Percentiles rank a stretch among this genome's conserved stretches.
These are phyloP conservation scores for Tulasnella sp. DNA, from an alignment of 768 basidiomycete genomes.

Conservation along the genomic window DNA sequence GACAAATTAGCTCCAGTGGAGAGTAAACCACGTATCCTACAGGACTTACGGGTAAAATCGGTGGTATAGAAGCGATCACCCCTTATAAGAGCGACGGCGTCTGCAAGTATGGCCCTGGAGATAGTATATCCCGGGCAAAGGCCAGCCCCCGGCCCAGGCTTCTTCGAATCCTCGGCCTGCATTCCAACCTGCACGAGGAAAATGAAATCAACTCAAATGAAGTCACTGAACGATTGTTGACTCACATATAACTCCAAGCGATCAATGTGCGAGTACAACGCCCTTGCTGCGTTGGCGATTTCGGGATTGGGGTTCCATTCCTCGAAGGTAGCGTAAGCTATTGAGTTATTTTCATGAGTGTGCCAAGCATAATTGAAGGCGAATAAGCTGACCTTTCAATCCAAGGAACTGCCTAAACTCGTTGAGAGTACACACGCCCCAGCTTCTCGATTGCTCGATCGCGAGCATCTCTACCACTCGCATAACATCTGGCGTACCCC, in stretches of 20 bases:
- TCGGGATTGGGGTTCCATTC: constrained; percentile 30
- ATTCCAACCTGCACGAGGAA: constrained; percentile 38
- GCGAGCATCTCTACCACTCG: constrained; percentile 55
- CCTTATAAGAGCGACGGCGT: constrained; percentile 42
- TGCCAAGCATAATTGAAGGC: too few relatives aligned
- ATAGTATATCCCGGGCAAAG: constrained; percentile 76
- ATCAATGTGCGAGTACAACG: constrained; percentile 60
- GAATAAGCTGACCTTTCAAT: constrained; percentile 20
- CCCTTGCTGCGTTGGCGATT: constrained; percentile 38
- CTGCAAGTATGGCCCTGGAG: constrained; percentile 67
- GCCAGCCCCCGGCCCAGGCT: constrained; percentile 54
- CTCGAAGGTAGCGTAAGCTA: constrained; percentile 21
- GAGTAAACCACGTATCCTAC: neutral
- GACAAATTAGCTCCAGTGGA: constrained; percentile 26
- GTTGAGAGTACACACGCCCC: constrained; percentile 53
- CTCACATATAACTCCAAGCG: constrained; percentile 68
- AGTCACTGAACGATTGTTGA: constrained; percentile 7
- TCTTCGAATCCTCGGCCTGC: constrained; percentile 63
- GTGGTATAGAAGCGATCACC: constrained; percentile 72
- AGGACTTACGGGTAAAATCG: constrained; percentile 58
- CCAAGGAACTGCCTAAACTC: constrained; percentile 36
- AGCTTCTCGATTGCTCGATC: constrained; percentile 52
- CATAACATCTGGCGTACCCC: constrained; percentile 55
- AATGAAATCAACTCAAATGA: neutral
- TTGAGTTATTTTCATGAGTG: neutral